Evolutionary conservation across 2,329 filamentous ascomycete genomes (phyloP), one percentile per base, ranked within the genome.

Genomic region (Fusarium concolor): DNA sequence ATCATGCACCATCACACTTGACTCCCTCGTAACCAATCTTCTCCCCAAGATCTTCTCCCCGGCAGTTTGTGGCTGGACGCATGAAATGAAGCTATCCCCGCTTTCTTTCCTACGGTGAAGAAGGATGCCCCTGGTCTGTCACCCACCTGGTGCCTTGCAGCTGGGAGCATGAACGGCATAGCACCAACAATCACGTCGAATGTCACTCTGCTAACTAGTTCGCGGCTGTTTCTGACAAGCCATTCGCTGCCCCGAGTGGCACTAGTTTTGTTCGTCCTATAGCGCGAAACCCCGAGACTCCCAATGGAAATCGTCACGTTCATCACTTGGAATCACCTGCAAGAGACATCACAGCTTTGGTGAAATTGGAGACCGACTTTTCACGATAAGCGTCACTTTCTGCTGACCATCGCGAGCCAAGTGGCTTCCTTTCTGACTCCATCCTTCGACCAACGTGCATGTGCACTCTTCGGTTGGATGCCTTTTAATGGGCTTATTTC

Each of bases 291-390:
- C 50, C 31, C 41, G 24, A 53, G 57, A 64, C 67, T 69, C 59
- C 71, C 71, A 73, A 73, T 73, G 61, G 56, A 60, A 61, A 56
- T 56, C 53, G 45, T 71, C 63, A 67, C 71, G 54, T 66, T 65
- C 43, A 62, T 68, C 65, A 67, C 66, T 54, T 28, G 54, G 42
- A 46, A 53, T 72, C 65, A 73, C 71, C 71, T 73, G 71, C 71
- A 74, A 44, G 67, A 58, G 45, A 52, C 54, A 72, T 74, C 71
- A 73, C 71, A 67, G 59, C 60, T 47, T 38, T 47, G 44, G 43
- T 38, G 52, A 44, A 54, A 53, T 55, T 58, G 49, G 52, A 56
- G 52, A 44, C 61, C 64, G 49, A 57, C 66, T 46, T 57, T 56
- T 54, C 46, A 57, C 44, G 39, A 62, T 62, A 56, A 58, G 65